Evolutionary conservation across 2,329 filamentous ascomycete genomes (phyloP), one percentile per base, ranked within the genome.

Genomic region (Lasiodiplodia gonubiensis): DNA sequence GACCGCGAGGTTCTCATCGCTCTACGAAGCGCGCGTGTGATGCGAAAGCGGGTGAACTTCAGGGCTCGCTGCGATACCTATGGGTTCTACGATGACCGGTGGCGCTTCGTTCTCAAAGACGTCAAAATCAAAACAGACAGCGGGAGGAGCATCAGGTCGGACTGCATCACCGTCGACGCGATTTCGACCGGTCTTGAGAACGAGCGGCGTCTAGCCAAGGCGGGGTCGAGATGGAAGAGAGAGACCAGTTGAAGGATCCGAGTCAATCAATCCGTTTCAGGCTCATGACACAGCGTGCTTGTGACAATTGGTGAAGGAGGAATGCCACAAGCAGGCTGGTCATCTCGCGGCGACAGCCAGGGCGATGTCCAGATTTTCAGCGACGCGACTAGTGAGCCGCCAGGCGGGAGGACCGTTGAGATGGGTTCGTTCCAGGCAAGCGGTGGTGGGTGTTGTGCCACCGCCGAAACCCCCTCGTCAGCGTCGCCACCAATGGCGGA

Each of bases 21-120:
- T 21, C 48, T 66, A 6, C 46, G 65, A 18, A 33, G 42, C 33
- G 30, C 23, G 23, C 46, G 65, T 2, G 21, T 60, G 10, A 51
- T 16, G 30, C 30, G 48, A 6, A 53, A 61, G 14, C 65, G 54
- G 23, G 52, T 67, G 33, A 67, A 42, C 6, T 67, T 67, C 65
- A 67, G 53, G 55, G 65, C 65, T 25, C 65, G 48, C 33, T 67
- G 65, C 48, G 54, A 46, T 12, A 67, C 55, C 2, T 67, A 67
- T 18, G 33, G 65, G 21, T 60, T 52, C 54, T 51, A 52, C 46
- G 65, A 67, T 37, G 65, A 67, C 18, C 30, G 48, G 7, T 67
- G 65, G 65, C 23, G 23, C 18, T 67, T 52, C 30, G 42, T 60
- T 46, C 65, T 67, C 23, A 35, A 39, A 25, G 54, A 60, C 33